phyloP scores from a whole-genome alignment of 108 stramenopile species.

The Fistulifera pelliculosa region DNA sequence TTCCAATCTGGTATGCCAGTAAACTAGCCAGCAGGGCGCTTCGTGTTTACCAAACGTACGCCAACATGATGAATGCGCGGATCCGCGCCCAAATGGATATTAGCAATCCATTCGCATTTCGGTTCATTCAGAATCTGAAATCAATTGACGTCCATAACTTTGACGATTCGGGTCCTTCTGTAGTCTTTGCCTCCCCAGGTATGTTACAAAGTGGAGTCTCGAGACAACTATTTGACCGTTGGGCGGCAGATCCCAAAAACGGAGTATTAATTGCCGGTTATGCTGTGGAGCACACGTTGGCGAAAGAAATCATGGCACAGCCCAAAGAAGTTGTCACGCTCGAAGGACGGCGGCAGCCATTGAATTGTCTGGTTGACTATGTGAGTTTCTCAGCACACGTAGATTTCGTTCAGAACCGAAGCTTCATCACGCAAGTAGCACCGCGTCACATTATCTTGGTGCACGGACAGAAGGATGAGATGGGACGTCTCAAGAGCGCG shows the following conservation, averaged over 20 bases:
- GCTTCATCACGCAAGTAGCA: constrained; percentile 80
- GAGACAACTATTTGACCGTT: constrained; percentile 93
- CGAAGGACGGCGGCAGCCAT: constrained; percentile 86
- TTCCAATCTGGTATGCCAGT: constrained; percentile 94
- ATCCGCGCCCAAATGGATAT: constrained; percentile 91
- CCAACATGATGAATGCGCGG: constrained; percentile 97
- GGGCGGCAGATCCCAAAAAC: constrained; percentile 94
- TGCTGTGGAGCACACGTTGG: constrained; percentile 96
- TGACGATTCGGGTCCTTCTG: constrained; percentile 86
- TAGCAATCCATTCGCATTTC: constrained; percentile 89
- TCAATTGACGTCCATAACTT: constrained; percentile 84
- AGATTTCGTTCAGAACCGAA: constrained; percentile 92
- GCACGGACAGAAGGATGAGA: constrained; percentile 96
- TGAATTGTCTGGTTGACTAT: constrained; percentile 90
- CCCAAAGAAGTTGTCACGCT: constrained; percentile 93
- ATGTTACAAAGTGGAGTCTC: constrained; percentile 95
- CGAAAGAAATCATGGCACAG: constrained; percentile 90
- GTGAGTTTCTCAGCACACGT: constrained; percentile 98
- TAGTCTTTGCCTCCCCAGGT: constrained; percentile 98
- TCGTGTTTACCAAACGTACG: constrained; percentile 96
- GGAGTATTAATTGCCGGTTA: constrained; percentile 97
- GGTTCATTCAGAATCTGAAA: constrained; percentile 81
- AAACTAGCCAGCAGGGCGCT: constrained; percentile 88
- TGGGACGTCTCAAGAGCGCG: constrained; percentile 84
- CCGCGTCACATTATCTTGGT: constrained; percentile 95